Percentiles rank a stretch among this genome's conserved stretches.
These are phyloP conservation scores for Xylaria sp. DNA, from an alignment of 2,329 filamentous ascomycete species.

Conservation along the genomic window DNA sequence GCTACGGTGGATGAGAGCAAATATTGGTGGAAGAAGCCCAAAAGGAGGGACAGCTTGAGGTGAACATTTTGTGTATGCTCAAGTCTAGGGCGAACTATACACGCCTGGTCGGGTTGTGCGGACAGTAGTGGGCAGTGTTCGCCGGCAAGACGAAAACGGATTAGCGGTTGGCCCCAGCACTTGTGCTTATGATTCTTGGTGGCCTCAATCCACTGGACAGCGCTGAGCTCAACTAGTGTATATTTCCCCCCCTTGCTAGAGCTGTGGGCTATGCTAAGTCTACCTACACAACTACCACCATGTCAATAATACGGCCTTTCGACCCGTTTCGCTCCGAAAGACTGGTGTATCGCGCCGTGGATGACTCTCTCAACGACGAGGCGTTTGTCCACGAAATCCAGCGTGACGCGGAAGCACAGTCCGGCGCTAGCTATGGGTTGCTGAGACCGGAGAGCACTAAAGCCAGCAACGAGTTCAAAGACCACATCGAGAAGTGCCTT, in stretches of 20 bases:
- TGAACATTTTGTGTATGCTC: neutral
- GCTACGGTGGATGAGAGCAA: conserved; percentile 4
- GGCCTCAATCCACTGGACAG: neutral
- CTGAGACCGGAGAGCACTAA: conserved; percentile 41
- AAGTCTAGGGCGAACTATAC: neutral
- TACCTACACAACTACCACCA: neutral
- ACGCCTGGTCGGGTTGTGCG: too few relatives aligned
- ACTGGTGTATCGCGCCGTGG: conserved; percentile 46
- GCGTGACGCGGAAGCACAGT: conserved; percentile 38
- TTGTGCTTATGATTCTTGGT: conserved; percentile 2
- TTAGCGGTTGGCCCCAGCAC: conserved; percentile 12
- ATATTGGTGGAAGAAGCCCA: conserved; percentile 25
- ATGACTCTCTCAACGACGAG: conserved; percentile 42
- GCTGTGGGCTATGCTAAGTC: neutral
- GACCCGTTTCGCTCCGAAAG: conserved; percentile 45
- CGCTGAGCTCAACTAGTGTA: neutral
- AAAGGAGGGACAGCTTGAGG: conserved; percentile 1
- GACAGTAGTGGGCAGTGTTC: neutral
- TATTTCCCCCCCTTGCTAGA: neutral
- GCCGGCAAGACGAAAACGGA: conserved; percentile 27
- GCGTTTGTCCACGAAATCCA: conserved; percentile 41
- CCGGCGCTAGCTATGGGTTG: conserved; percentile 37
- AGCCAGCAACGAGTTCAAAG: conserved; percentile 37
- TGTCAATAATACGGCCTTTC: conserved; percentile 31
- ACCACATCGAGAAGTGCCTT: conserved; percentile 38